phyloP scores from a whole-genome alignment of 164 flowering plant genomes.

The Tetrastigma voinierianum region DNA sequence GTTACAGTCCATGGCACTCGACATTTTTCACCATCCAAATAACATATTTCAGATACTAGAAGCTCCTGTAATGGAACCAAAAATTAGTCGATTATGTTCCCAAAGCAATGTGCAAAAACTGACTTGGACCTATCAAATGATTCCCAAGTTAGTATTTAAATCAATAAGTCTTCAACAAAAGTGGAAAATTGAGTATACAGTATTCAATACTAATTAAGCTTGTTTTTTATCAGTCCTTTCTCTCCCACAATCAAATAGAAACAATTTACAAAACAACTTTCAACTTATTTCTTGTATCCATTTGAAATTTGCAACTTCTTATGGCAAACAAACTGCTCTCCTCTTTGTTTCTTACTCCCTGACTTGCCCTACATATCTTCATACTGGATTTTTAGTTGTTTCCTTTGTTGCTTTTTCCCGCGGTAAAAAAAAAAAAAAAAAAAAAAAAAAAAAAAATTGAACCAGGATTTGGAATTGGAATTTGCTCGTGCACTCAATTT shows the following conservation, averaged over 20 bases:
- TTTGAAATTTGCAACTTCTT: background rate
- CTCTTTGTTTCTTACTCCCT: background rate
- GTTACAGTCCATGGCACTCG: too few species aligned
- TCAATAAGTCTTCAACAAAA: too few species aligned
- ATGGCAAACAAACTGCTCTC: background rate
- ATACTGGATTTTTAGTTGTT: background rate
- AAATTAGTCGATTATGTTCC: background rate
- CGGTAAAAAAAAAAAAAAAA: too few species aligned
- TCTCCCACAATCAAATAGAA: too few species aligned
- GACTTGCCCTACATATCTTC: background rate
- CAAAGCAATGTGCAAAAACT: background rate
- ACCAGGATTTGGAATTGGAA: background rate
- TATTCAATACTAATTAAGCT: background rate
- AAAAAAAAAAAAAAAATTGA: too few species aligned
- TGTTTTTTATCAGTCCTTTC: background rate
- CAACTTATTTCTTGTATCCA: background rate
- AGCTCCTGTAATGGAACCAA: constrained; percentile 21
- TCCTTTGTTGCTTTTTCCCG: background rate
- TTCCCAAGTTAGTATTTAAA: too few species aligned
- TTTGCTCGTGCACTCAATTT: background rate
- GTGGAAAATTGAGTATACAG: too few species aligned
- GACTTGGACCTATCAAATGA: background rate
- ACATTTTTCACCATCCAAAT: too few species aligned
- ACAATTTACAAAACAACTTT: too few species aligned
- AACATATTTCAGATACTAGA: too few species aligned